These are phyloP conservation scores for Russula olivacea DNA, from an alignment of 768 basidiomycete genomes.

Conservation along the genomic window DNA sequence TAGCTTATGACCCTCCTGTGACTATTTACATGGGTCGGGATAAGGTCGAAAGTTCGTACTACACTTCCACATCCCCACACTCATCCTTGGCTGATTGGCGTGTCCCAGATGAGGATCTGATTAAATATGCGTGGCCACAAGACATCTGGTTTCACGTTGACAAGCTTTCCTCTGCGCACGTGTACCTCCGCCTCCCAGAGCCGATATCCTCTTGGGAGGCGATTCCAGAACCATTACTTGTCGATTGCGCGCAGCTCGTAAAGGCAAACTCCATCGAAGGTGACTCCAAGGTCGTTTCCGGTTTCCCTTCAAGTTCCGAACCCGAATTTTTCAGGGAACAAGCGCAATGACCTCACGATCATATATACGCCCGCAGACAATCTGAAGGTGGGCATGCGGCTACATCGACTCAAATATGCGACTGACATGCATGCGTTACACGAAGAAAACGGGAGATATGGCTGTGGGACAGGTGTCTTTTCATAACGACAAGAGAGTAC, in stretches of 20 bases:
- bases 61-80: not conserved
- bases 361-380: constrained; percentile 94
- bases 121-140: constrained; percentile 86
- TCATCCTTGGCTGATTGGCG: not conserved
- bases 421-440: not conserved
- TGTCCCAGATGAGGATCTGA: constrained; percentile 82
- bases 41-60: constrained; percentile 84
- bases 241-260: constrained; percentile 89
- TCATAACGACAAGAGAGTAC: constrained; percentile 80
- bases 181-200: constrained; percentile 86
- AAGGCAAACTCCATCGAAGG: constrained; percentile 98
- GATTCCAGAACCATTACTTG: constrained; percentile 73
- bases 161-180: constrained; percentile 94
- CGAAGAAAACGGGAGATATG: constrained; percentile 96
- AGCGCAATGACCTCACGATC: constrained; percentile 87
- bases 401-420: not conserved
- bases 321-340: constrained; percentile 60
- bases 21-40: constrained; percentile 93
- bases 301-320: not conserved
- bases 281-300: constrained; percentile 28
- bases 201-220: constrained; percentile 76
- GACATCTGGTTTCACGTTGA: constrained; percentile 97
- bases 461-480: constrained; percentile 95
- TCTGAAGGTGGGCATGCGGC: constrained; percentile 57
- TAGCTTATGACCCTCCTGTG: constrained; percentile 58